Percentiles rank a stretch among this genome's conserved stretches.
phyloP scores from a whole-genome alignment of 169 alveolate genomes.

The Plasmodium knowlesi region DNA sequence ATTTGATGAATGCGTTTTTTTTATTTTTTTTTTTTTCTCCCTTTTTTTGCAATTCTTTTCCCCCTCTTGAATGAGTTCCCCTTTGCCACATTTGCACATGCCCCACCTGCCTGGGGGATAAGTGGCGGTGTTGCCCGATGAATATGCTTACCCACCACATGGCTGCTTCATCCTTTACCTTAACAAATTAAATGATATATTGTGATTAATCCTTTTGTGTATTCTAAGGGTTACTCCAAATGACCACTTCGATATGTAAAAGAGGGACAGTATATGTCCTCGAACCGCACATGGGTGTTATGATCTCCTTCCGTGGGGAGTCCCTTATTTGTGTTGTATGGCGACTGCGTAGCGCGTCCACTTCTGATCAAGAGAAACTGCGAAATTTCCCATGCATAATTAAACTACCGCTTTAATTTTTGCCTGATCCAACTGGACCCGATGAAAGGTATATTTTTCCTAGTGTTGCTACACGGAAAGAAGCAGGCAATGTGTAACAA shows the following conservation, averaged over 20 bases:
- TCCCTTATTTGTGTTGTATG: background rate
- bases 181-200: background rate
- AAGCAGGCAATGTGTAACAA: background rate
- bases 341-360: background rate
- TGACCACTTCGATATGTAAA: background rate
- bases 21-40: background rate
- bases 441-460: background rate
- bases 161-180: background rate
- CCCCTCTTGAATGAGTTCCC: background rate
- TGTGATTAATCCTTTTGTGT: background rate
- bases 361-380: background rate
- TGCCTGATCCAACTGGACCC: background rate
- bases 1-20: background rate
- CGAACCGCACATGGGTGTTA: background rate
- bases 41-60: background rate
- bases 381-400: background rate
- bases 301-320: background rate
- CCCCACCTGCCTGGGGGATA: background rate
- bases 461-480: background rate
- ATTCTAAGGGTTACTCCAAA: background rate
- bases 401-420: background rate
- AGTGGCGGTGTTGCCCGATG: background rate
- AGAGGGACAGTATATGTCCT: background rate
- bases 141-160: background rate
- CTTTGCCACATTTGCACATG: background rate